Base-by-base conservation (phyloP, 2,329 filamentous ascomycete genomes). In the Colletotrichum somersetense region DNA sequence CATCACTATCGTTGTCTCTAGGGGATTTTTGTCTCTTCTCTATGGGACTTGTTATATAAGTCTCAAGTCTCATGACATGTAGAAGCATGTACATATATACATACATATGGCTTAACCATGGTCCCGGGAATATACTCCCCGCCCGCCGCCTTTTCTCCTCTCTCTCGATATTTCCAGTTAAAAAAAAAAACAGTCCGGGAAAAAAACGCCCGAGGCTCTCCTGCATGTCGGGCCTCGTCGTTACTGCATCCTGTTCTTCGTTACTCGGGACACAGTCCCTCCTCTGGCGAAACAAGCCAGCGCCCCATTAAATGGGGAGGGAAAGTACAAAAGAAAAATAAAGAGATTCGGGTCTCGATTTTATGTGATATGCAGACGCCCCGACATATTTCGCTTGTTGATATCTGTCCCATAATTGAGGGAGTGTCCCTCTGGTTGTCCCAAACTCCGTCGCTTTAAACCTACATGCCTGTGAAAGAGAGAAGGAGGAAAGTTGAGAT, bases 381-480 rank as follows among this genome's bases (percentile, higher is more conserved):
- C 65, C 30, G 26, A 20, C 30, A 35, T 30, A 42, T 35, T 66
- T 42, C 40, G 40, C 40, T 56, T 35, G 44, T 33, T 55, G 23
- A 56, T 35, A 52, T 44, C 30, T 20, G 38, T 26, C 18, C 42
- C n/a, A 44, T 23, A 20, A 55, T 33, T 11, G n/a, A 55, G 56
- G 52, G 44, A 8, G n/a, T 48, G 10, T 10, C 8, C 18, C 16
- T 26, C 52, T 23, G 10, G 20, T 30, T 66, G 48, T 66, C 61
- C 55, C n/a, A 35, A 66, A 71, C 67, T 61, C 66, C 66, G 16
- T 62, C 66, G 55, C 66, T 61, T 23, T 55, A 48, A n/a, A 62
- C 26, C 30, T 11, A 7, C 26, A 53, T n/a, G 35, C 18, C 8
- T 55, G 26, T 33, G 14, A 26, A 66, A 38, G 73, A 71, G 64